Conservation (phyloP, 2,329 filamentous ascomycete species). For the Podosphaera xanthii region DNA sequence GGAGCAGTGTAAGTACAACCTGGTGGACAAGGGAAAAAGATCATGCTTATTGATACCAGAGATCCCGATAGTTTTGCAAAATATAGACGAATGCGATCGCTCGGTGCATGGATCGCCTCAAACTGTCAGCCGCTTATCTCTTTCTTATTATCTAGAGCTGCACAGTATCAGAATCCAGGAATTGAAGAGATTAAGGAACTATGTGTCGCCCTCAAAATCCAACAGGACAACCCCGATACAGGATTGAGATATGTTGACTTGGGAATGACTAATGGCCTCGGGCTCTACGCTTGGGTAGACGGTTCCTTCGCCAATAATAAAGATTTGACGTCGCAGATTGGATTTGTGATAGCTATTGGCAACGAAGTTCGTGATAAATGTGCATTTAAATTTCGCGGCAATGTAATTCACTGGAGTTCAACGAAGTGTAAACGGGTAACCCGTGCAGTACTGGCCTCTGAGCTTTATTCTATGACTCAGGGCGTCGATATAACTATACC, state of each 20-base stretch:
- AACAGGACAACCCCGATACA: not conserved
- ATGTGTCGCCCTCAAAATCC: not conserved
- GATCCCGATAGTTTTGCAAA: not conserved
- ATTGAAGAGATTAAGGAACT: slow-evolving; percentile 1
- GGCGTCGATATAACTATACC: not conserved
- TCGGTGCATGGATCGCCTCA: not conserved
- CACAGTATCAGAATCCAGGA: not conserved
- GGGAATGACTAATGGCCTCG: not conserved
- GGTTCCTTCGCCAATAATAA: not conserved
- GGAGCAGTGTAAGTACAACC: not conserved
- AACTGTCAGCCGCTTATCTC: not conserved
- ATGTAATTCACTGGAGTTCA: not conserved
- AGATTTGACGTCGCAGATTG: not conserved
- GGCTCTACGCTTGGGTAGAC: not conserved
- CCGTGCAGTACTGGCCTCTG: not conserved
- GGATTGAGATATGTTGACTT: not conserved
- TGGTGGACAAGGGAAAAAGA: not conserved
- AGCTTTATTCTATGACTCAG: not conserved
- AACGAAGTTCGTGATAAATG: not conserved
- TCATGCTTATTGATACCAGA: not conserved
- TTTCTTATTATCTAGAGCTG: not conserved
- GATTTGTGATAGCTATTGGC: not conserved
- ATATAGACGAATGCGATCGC: not conserved
- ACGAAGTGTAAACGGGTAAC: not conserved
- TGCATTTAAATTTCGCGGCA: not conserved